phyloP scores from a whole-genome alignment of 441 rosid species.

The Corymbia calophylla region DNA sequence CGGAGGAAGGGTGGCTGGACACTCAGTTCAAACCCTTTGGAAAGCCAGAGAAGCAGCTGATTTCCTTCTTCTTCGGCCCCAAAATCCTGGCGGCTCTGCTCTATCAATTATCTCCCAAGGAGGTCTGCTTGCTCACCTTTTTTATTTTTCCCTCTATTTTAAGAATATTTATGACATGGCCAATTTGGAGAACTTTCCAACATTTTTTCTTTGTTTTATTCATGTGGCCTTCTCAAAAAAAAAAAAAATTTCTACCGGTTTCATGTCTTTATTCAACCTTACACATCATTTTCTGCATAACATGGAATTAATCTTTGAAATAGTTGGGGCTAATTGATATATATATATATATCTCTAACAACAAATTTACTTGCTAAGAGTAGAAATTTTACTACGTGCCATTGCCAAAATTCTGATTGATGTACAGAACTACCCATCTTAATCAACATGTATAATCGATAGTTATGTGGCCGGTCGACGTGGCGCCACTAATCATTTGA shows the following conservation, averaged over 20 bases:
- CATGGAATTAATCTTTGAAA: not conserved
- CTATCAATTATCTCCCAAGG: not conserved
- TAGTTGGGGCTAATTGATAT: not conserved
- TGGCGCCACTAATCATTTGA: not conserved
- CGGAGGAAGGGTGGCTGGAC: slow-evolving; percentile 14
- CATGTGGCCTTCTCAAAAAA: not conserved
- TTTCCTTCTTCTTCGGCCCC: slow-evolving; percentile 14
- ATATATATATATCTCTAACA: not conserved
- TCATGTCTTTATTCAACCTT: not conserved
- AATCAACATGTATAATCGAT: not conserved
- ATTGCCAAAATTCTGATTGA: not conserved
- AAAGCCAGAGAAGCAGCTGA: slow-evolving; percentile 2
- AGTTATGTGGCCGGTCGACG: not conserved
- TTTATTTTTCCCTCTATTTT: not conserved
- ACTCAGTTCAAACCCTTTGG: slow-evolving; percentile 14
- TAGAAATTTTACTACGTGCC: not conserved
- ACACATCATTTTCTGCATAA: not conserved
- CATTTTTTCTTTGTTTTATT: not conserved
- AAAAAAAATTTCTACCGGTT: too few species aligned
- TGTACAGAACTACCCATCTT: not conserved
- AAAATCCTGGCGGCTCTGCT: slow-evolving; percentile 16
- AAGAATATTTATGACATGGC: not conserved
- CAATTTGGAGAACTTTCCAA: not conserved
- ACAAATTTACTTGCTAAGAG: not conserved
- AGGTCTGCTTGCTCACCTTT: not conserved